These are phyloP conservation scores for Brasilioporus rufonigricans DNA, from an alignment of 768 basidiomycete genomes.

Conservation along the genomic window DNA sequence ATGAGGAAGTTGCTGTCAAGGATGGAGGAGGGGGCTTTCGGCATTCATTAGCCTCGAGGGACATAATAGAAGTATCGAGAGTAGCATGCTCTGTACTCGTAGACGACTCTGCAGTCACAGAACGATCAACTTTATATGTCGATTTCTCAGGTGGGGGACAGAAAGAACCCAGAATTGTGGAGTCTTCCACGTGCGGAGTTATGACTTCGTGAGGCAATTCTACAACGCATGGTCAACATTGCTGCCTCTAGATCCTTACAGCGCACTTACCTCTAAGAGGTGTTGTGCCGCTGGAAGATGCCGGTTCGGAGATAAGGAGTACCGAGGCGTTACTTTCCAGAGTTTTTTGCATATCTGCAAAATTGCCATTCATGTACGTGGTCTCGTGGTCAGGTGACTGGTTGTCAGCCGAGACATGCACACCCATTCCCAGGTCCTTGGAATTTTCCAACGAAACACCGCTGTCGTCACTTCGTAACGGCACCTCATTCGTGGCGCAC, in stretches of 20 bases:
- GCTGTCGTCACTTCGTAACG: slow-evolving; percentile 8
- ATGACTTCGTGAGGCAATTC: slow-evolving; percentile 10
- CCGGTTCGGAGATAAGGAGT: slow-evolving; percentile 6
- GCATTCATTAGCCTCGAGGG: slow-evolving; percentile 6
- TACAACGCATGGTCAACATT: slow-evolving; percentile 15
- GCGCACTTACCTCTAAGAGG: slow-evolving; percentile 16
- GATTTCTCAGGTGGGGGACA: slow-evolving; percentile 5
- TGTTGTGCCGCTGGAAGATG: slow-evolving; percentile 6
- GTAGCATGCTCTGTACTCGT: slow-evolving; percentile 9
- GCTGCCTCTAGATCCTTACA: not conserved
- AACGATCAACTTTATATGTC: slow-evolving; percentile 3
- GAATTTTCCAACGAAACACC: slow-evolving; percentile 19
- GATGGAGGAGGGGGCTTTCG: slow-evolving; percentile 8
- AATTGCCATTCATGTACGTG: slow-evolving; percentile 19
- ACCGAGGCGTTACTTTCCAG: slow-evolving; percentile 13
- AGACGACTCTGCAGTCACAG: slow-evolving; percentile 2
- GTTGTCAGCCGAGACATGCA: slow-evolving; percentile 11
- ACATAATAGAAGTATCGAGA: slow-evolving; percentile 8
- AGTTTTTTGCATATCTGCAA: slow-evolving; percentile 10
- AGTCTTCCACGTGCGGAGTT: slow-evolving; percentile 13
- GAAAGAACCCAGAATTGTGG: slow-evolving; percentile 3
- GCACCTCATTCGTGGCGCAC: slow-evolving; percentile 9
- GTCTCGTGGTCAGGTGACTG: slow-evolving; percentile 24
- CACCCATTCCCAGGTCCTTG: slow-evolving; percentile 16
- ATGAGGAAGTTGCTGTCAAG: slow-evolving; percentile 12